Conservation (phyloP, 441 rosid genomes). For the Erysimum cheiri region DNA sequence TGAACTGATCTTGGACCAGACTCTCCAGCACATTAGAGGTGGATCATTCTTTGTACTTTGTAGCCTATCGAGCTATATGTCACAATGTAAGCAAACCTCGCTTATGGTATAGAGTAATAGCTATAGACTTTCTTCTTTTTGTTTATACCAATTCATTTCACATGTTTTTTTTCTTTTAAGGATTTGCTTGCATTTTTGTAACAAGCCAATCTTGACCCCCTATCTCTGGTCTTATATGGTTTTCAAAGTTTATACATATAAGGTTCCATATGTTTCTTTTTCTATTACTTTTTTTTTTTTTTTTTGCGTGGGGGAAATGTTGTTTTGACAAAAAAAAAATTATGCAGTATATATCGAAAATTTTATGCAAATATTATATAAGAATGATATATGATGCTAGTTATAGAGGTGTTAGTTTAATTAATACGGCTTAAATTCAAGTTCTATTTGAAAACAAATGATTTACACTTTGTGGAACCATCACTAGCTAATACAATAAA, state of each 20-base stretch:
- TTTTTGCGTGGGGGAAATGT: not conserved
- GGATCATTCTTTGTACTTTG: not conserved
- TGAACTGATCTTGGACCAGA: slow-evolving; percentile 4
- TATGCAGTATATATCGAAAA: not conserved
- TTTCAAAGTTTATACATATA: not conserved
- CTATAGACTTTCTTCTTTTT: not conserved
- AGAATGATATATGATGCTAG: not conserved
- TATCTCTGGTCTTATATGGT: slow-evolving; percentile 4
- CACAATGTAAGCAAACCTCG: slow-evolving; percentile 9
- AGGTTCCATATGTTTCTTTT: not conserved
- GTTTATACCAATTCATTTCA: not conserved
- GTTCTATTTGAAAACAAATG: not conserved
- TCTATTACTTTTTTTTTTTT: not conserved
- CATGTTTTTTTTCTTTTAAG: not conserved
- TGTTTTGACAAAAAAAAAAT: not conserved
- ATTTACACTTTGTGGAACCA: not conserved
- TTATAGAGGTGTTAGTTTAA: not conserved
- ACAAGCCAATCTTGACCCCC: slow-evolving; percentile 35
- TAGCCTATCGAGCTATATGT: slow-evolving; percentile 1
- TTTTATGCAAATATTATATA: not conserved
- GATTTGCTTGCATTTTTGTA: slow-evolving; percentile 30
- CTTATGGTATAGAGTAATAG: slow-evolving; percentile 1
- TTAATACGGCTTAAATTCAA: not conserved
- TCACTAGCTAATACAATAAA: not conserved
- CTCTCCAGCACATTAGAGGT: not conserved